Evolutionary conservation across 306 rosid genomes (phyloP).

Genomic region (Sicyos edulis): DNA sequence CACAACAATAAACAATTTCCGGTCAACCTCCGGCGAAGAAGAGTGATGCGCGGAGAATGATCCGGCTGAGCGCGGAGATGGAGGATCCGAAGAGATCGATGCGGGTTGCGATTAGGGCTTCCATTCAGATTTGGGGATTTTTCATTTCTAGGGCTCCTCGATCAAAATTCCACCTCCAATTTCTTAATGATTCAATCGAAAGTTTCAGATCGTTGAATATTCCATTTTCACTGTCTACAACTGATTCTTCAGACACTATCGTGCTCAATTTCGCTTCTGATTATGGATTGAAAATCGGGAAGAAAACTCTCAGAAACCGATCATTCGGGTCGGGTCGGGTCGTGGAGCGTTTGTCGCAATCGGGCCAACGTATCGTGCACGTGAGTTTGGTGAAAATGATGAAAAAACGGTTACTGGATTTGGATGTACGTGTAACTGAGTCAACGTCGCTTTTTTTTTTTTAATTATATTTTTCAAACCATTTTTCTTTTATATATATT

Average conservation of each 20-base stretch:
- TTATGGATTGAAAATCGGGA: background rate
- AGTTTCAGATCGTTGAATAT: background rate
- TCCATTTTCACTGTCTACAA: constrained; percentile 16
- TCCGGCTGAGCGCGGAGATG: constrained; percentile 21
- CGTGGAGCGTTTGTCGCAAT: background rate
- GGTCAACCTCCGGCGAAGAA: constrained; percentile 44
- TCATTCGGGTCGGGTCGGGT: background rate
- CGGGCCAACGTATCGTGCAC: background rate
- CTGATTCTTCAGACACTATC: constrained; percentile 3
- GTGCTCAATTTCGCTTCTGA: background rate
- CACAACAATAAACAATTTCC: background rate
- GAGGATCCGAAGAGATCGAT: constrained; percentile 30
- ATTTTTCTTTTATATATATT: background rate
- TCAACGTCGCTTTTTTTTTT: background rate
- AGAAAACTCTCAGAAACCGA: constrained; percentile 3
- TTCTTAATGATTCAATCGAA: background rate
- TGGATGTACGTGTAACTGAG: background rate
- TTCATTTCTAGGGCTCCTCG: constrained; percentile 23
- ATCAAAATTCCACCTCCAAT: background rate
- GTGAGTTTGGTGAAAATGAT: constrained; percentile 8
- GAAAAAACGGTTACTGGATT: constrained; percentile 16
- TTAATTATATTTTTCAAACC: background rate
- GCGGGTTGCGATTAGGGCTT: constrained; percentile 44
- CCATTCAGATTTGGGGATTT: constrained; percentile 46
- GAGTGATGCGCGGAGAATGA: constrained; percentile 21